These are phyloP conservation scores for Suillus paluster DNA, from an alignment of 768 basidiomycete genomes.

Conservation along the genomic window DNA sequence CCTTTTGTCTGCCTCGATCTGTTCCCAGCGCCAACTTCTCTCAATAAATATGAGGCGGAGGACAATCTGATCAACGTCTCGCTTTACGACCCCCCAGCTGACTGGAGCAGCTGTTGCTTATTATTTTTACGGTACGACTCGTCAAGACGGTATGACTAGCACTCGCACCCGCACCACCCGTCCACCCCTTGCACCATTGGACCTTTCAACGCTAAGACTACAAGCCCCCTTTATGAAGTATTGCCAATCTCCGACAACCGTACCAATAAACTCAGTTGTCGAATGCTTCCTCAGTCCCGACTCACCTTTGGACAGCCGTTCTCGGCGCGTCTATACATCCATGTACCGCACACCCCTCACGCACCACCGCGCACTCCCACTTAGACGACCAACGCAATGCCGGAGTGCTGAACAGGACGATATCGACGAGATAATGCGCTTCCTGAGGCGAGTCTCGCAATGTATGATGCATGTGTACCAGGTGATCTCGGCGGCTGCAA, in stretches of 20 bases:
- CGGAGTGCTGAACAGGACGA: slow-evolving; percentile 7
- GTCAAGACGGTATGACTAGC: slow-evolving; percentile 5
- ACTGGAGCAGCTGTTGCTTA: slow-evolving; percentile 9
- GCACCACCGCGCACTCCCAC: not conserved
- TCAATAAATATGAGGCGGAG: slow-evolving; percentile 5
- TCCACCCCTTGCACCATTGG: slow-evolving; percentile 3
- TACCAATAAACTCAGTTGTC: not conserved
- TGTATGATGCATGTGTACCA: not conserved
- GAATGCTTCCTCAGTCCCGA: not conserved
- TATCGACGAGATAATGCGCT: slow-evolving; percentile 49
- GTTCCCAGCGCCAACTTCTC: slow-evolving; percentile 7
- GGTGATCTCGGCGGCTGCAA: not conserved
- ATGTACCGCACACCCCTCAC: not conserved
- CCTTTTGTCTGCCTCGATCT: slow-evolving; percentile 10
- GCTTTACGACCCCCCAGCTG: slow-evolving; percentile 8
- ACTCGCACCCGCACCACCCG: not conserved
- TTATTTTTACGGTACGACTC: not conserved
- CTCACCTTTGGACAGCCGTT: not conserved
- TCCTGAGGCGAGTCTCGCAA: slow-evolving; percentile 48
- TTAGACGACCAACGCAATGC: not conserved
- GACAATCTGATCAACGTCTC: slow-evolving; percentile 1
- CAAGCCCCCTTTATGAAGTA: not conserved
- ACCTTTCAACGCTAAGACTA: slow-evolving; percentile 4
- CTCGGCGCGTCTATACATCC: not conserved
- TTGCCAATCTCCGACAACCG: not conserved